Evolutionary conservation across 2,329 filamentous ascomycete species (phyloP), one percentile per base, ranked within the genome.

Genomic region (Talaromyces sp.): DNA sequence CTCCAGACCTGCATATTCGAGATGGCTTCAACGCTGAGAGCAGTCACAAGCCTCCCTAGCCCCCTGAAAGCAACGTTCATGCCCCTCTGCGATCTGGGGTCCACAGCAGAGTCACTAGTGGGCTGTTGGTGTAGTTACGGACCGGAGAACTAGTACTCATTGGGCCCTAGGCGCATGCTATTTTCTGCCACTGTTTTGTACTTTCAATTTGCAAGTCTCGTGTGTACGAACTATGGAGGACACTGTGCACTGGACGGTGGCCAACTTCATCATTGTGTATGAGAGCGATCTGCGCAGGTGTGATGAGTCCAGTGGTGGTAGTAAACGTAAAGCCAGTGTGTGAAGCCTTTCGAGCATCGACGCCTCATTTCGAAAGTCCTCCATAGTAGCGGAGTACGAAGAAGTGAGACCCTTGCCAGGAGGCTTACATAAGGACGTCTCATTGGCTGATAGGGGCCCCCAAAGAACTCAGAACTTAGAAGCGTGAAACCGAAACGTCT

Each of bases 1-100:
- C 45, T 48, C 25, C 9, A 25, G n/a, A 25, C 11, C 15, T 7
- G 21, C 21, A n/a, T 25, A n/a, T 33, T 48, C 17, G n/a, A 33
- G 19, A 19, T 48, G 28, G 9, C 25, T 33, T n/a, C 5, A 21
- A 13, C n/a, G n/a, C 33, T 33, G 25, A 28, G 25, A 28, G 11
- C 25, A 48, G 41, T 33, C 25, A 9, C n/a, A 4, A 4, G n/a
- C 28, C 43, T 13, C 17, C 31, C n/a, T 33, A 33, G 45, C 45
- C 45, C 45, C 45, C 45, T 48, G 45, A 48, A 46, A 25, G 45
- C 33, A 22, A 51, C 19, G 11, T n/a, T 22, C 31, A 37, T 39
- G 48, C 48, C 48, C 48, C 48, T 37, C 48, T 6, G 19, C 39
- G 48, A 52, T 52, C 17, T 39, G 48, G 48, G 48, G 33, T 39